Evolutionary conservation across 1,139 yeast genomes (phyloP).

Genomic region (Candida tropicalis): DNA sequence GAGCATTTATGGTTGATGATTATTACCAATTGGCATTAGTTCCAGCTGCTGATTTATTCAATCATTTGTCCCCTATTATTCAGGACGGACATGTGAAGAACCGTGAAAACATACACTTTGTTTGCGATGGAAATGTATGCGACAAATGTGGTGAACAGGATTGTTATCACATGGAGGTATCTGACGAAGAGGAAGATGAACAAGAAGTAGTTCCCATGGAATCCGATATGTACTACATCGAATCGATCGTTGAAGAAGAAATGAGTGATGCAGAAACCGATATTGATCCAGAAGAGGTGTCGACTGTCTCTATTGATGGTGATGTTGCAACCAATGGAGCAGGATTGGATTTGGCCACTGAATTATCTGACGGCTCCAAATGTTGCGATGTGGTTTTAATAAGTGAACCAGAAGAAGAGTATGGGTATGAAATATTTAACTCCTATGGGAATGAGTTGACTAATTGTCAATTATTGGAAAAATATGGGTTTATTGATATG

Average conservation of each 20-base stretch:
- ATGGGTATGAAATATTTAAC: slow-evolving; percentile 62
- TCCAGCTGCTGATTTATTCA: slow-evolving; percentile 90
- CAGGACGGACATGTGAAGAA: slow-evolving; percentile 24
- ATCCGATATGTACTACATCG: slow-evolving; percentile 32
- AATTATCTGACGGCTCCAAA: slow-evolving; percentile 37
- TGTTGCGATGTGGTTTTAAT: slow-evolving; percentile 62
- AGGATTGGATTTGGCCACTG: slow-evolving; percentile 32
- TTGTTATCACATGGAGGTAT: slow-evolving; percentile 50
- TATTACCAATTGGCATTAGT: slow-evolving; percentile 77
- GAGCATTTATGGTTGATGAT: slow-evolving; percentile 80
- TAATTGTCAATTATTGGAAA: slow-evolving; percentile 65
- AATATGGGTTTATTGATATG: slow-evolving; percentile 68
- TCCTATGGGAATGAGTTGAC: slow-evolving; percentile 72
- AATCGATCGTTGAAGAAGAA: slow-evolving; percentile 32
- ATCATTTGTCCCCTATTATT: slow-evolving; percentile 55
- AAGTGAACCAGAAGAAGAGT: slow-evolving; percentile 40
- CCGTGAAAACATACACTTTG: slow-evolving; percentile 72
- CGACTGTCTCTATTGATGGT: slow-evolving; percentile 24
- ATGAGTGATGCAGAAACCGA: slow-evolving; percentile 33
- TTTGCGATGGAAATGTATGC: slow-evolving; percentile 73
- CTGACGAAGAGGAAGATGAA: slow-evolving; percentile 19
- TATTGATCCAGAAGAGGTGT: slow-evolving; percentile 26
- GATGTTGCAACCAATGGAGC: slow-evolving; percentile 23
- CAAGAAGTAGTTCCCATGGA: slow-evolving; percentile 18
- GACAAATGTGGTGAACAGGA: slow-evolving; percentile 68